Evolutionary conservation across 495 filamentous ascomycete species (phyloP), one percentile per base, ranked within the genome.

Genomic region (Jackrogersella multiformis): DNA sequence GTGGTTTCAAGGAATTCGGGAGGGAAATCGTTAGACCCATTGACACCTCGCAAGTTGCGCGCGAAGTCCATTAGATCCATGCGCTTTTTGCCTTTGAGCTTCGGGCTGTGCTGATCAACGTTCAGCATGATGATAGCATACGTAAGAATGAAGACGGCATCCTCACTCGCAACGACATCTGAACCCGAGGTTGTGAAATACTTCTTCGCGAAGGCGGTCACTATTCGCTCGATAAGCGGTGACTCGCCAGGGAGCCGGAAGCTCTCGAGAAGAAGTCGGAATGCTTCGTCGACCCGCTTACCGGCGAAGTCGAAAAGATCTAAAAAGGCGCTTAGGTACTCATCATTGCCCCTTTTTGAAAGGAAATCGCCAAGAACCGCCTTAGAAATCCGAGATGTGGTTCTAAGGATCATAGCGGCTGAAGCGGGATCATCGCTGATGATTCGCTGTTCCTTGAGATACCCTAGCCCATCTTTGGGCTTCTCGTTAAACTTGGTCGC

Each of bases 81-180:
- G 32, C 94, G 92, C 66, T 87, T 88, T 67, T 86, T 78, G 6
- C 80, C 75, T 77, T 96, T 97, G 45, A 97, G 75, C 66, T 96
- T 98, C 2, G 93, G 92, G 73, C 95, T 98, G 74, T 98, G 94
- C 65, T 93, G 90, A 66, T 98, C 95, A 3, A 95, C 95, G 69
- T 96, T 96, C 60, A 96, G 80, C 88, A 96, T 91, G 76, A 99
- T 96, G 69, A 97, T 96, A 15, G 92, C 95, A 74, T 98, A 99
- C 0, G 92, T 94, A 42, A 99, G 82, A 35, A 98, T 84, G 72
- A 89, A 97, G 21, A 94, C 85, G n/a, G 92, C 88, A 76, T 98
- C 96, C 64, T 93, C 90, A 73, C 95, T 88, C 2, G 88, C 90
- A 61, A 99, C 86, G n/a, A 85, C 88, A 55, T 91, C 85, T 0